phyloP scores from a whole-genome alignment of 495 filamentous ascomycete genomes.

The Podospora pseudocomata region DNA sequence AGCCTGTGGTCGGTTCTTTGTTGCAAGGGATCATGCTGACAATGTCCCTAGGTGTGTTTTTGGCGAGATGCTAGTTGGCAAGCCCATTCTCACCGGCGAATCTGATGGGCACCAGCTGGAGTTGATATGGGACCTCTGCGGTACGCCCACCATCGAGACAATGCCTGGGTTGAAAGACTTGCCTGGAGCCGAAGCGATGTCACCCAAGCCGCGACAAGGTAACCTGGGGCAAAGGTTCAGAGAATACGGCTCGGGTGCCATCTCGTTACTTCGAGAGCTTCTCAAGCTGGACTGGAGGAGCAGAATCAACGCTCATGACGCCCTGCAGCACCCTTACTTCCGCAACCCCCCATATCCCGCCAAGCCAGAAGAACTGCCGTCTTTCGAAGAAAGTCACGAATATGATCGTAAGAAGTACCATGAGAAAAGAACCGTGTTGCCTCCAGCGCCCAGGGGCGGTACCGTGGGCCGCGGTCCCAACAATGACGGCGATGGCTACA shows the following conservation, averaged over 20 bases:
- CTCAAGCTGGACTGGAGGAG: constrained; percentile 83
- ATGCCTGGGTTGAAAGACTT: constrained; percentile 90
- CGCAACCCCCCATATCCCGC: constrained; percentile 71
- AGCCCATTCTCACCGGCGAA: constrained; percentile 85
- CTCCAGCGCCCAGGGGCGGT: constrained; percentile 85
- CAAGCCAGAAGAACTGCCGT: constrained; percentile 74
- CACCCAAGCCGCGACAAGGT: constrained; percentile 59
- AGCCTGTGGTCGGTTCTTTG: not conserved
- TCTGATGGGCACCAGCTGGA: constrained; percentile 87
- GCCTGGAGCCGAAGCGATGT: constrained; percentile 74
- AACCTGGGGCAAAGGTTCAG: constrained; percentile 69
- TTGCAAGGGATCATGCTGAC: constrained; percentile 25
- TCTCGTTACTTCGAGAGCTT: constrained; percentile 77
- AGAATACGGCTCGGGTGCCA: constrained; percentile 58
- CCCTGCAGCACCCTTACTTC: constrained; percentile 91
- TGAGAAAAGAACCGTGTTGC: constrained; percentile 69
- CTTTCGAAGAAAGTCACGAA: constrained; percentile 92
- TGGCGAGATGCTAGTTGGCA: constrained; percentile 94
- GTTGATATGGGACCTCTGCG: constrained; percentile 90
- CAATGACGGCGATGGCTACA: constrained; percentile 43
- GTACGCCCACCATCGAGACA: constrained; percentile 80
- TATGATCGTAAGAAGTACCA: constrained; percentile 86
- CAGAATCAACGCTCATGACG: constrained; percentile 91
- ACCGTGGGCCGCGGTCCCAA: constrained; percentile 72
- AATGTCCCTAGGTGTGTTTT: constrained; percentile 75